Evolutionary conservation across 129 eudicot species (phyloP), one percentile per base, ranked within the genome.

Genomic region (Apium graveolens): DNA sequence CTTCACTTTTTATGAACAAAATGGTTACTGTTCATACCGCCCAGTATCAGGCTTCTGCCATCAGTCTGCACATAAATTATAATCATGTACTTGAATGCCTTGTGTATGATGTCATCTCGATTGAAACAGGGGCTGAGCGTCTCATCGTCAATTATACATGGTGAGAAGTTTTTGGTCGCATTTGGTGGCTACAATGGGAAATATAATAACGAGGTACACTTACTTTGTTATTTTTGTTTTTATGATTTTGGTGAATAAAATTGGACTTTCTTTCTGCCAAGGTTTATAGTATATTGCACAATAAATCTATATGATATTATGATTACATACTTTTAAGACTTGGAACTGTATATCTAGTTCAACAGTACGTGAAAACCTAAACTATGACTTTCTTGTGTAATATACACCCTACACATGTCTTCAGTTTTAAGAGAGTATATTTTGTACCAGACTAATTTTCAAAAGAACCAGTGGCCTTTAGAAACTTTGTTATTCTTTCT

Each of bases 181-280:
- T 95, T 88, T 81, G 99, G 99, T 78, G 99, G 99, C 76, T 95
- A 92, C 86, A 95, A 92, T 81, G 99, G 97, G 77, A 92, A 89
- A 77, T 92, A 92, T 75, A 87, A 85, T 85, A 90, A 90, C 80
- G 97, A 95, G 96, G 97, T 94, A 91, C 78, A 63, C 2, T 44
- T 74, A 18, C 1, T 60, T 60, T 21, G 26, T 21, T 24, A 4
- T 13, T 3, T 24, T 65, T 44, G 48, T 44, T 44, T 20, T n/a
- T 29, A 12, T 38, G 4, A 29, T 65, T 44, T 26, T 34, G 63
- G 49, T 77, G 31, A 44, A 35, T 20, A 13, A 18, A 49, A 34
- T 63, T 26, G 11, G 10, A 27, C 10, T 6, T 63, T 73, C 42
- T 31, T 77, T 32, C 29, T 43, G 42, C 29, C 27, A 6, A 16